phyloP scores from a whole-genome alignment of 1,284 basidiomycete species.

The Papiliotrema laurentii region DNA sequence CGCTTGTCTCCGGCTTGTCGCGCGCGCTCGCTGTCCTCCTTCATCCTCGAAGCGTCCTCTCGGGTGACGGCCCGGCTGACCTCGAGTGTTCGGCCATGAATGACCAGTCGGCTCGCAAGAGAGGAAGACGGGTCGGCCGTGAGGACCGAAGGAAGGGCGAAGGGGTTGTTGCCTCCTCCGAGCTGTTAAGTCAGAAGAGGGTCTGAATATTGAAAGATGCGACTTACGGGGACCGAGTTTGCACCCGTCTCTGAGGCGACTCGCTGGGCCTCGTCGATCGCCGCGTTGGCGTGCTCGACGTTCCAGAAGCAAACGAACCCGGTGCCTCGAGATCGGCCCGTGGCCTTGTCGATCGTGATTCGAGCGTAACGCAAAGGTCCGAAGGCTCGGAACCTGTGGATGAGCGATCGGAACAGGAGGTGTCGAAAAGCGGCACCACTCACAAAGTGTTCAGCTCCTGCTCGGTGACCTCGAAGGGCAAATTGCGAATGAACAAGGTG shows the following conservation, averaged over 20 bases:
- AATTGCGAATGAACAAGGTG: conserved; percentile 90
- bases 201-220: neutral
- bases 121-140: conserved; percentile 92
- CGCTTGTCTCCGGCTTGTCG: conserved; percentile 91
- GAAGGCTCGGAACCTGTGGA: conserved; percentile 73
- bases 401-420: neutral
- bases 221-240: conserved; percentile 41
- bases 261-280: conserved; percentile 73
- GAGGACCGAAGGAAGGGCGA: conserved; percentile 76
- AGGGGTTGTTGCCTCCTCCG: conserved; percentile 65
- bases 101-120: conserved; percentile 73
- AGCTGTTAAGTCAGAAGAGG: conserved; percentile 45
- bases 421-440: conserved; percentile 31
- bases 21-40: conserved; percentile 76
- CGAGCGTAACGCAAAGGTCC: conserved; percentile 91
- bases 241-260: conserved; percentile 58
- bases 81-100: conserved; percentile 90
- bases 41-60: conserved; percentile 77
- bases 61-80: conserved; percentile 86
- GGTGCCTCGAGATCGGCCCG: conserved; percentile 84
- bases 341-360: conserved; percentile 79
- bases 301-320: conserved; percentile 99
- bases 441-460: conserved; percentile 79
- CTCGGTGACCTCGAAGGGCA: conserved; percentile 88
- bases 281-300: conserved; percentile 79